A percentile compares a stretch with the other conserved stretches of the same genome.
These are phyloP conservation scores for Podaxis sp. DNA, from an alignment of 768 basidiomycete species.

Conservation along the genomic window DNA sequence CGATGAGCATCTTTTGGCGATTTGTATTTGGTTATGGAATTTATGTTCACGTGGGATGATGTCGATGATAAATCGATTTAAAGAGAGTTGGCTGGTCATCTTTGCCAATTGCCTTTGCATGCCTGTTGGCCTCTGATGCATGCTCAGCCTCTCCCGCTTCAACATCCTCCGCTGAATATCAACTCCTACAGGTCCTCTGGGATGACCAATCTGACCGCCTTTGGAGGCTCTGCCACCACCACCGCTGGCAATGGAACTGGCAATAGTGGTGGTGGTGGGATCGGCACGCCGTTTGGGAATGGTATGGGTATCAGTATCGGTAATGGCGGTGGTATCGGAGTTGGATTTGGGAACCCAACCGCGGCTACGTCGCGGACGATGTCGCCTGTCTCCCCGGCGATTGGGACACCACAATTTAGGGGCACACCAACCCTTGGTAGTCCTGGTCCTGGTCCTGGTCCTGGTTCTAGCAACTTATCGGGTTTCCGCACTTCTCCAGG, in stretches of 20 bases:
- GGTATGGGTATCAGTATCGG: neutral
- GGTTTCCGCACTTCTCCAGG: neutral
- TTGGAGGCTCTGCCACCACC: conserved; percentile 5
- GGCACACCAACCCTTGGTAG: neutral
- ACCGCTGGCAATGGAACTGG: neutral
- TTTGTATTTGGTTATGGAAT: neutral
- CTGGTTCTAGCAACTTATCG: neutral
- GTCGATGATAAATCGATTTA: conserved; percentile 12
- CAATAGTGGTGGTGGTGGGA: neutral
- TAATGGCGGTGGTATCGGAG: neutral
- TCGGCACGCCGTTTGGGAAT: neutral
- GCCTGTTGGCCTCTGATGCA: conserved; percentile 12
- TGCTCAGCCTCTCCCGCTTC: neutral
- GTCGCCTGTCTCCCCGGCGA: neutral
- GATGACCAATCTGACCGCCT: neutral
- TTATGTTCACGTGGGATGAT: conserved; percentile 8
- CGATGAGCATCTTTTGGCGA: neutral
- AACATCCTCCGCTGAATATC: neutral
- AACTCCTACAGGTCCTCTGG: neutral
- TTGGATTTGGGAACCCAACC: neutral
- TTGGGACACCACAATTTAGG: neutral
- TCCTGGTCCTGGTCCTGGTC: neutral
- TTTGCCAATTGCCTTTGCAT: neutral
- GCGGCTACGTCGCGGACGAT: neutral
- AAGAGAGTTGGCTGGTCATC: neutral